These are phyloP conservation scores for Exophiala oligosperma DNA, from an alignment of 2,329 filamentous ascomycete species.

Conservation along the genomic window DNA sequence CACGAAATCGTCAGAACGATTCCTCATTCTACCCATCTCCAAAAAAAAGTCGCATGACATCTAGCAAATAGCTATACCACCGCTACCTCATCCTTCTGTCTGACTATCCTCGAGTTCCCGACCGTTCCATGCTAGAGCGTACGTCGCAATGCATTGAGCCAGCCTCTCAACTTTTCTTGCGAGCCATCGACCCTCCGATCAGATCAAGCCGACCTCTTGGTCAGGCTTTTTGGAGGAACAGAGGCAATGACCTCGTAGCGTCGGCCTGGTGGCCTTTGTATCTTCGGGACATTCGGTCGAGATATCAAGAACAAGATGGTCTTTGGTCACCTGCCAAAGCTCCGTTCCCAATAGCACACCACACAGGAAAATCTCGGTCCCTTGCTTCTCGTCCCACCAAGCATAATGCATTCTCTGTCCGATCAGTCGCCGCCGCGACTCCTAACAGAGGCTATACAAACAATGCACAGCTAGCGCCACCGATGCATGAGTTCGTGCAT, in stretches of 20 bases:
- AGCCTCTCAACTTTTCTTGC: conserved; percentile 48
- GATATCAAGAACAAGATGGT: background rate
- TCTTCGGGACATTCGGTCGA: conserved; percentile 26
- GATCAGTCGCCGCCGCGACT: background rate
- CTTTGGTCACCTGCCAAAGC: background rate
- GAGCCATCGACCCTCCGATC: conserved; percentile 40
- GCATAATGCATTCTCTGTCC: background rate
- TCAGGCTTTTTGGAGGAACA: conserved; percentile 39
- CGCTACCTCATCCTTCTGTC: background rate
- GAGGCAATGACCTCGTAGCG: conserved; percentile 32
- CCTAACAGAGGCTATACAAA: background rate
- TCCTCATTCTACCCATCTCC: background rate
- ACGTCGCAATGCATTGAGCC: conserved; percentile 51
- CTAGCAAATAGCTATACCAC: background rate
- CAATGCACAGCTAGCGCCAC: background rate
- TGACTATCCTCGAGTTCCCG: background rate
- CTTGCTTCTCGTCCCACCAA: background rate
- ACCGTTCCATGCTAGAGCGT: conserved; percentile 53
- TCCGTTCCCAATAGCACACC: background rate
- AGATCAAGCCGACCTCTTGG: conserved; percentile 38
- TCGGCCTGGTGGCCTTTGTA: conserved; percentile 38
- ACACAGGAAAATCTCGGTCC: background rate
- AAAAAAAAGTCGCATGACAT: conserved; percentile 6
- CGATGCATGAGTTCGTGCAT: background rate
- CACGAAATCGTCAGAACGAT: too few species aligned